Conservation (phyloP, 108 stramenopile genomes). For the Schizochytrium sp. region DNA sequence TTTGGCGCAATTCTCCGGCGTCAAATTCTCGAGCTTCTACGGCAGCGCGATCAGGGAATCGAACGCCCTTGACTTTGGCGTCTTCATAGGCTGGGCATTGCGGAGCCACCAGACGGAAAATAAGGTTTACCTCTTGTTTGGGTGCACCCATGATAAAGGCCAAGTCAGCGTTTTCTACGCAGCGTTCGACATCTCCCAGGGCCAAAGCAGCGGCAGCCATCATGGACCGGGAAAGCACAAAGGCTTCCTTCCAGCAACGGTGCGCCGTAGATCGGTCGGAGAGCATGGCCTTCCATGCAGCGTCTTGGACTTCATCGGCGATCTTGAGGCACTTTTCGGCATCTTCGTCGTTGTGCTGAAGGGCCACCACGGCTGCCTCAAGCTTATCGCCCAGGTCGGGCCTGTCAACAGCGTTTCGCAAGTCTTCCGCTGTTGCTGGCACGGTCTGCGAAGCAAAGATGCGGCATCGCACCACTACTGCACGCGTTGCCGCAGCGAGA, state of each 20-base stretch:
- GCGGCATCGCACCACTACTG: neutral
- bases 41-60: neutral
- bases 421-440: neutral
- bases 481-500: neutral
- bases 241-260: neutral
- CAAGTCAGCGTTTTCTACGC: neutral
- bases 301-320: neutral
- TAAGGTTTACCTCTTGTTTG: neutral
- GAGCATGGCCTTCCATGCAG: neutral
- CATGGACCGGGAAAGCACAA: neutral
- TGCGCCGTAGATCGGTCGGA: neutral
- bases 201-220: neutral
- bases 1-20: neutral
- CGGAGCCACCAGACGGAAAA: neutral
- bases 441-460: neutral
- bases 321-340: neutral
- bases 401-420: neutral
- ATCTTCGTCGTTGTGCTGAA: neutral
- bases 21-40: neutral
- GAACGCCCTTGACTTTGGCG: neutral
- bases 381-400: neutral
- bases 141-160: neutral
- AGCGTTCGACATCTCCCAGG: neutral
- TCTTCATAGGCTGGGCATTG: neutral
- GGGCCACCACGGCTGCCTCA: neutral